Evolutionary conservation across 2,329 filamentous ascomycete species (phyloP).

Genomic region (Diaporthe velutina): DNA sequence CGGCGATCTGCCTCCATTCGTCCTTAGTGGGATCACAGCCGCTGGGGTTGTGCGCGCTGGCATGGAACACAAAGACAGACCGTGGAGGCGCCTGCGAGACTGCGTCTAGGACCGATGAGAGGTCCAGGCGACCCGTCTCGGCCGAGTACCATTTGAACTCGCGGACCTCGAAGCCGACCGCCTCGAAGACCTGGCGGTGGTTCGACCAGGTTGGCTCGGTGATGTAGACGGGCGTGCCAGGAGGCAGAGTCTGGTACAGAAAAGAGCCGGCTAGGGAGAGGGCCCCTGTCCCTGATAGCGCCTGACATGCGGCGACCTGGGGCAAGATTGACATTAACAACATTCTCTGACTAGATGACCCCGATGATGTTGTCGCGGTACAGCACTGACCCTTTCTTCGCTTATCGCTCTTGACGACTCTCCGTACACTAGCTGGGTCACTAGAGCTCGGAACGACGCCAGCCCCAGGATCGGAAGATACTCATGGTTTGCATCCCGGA

Average conservation of each 20-base stretch:
- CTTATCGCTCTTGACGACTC: conserved; percentile 41
- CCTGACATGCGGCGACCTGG: conserved; percentile 44
- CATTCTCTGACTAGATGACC: too few species aligned
- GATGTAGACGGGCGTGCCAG: conserved; percentile 50
- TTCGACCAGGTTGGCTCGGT: conserved; percentile 58
- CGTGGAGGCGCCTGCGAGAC: conserved; percentile 45
- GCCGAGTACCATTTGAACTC: conserved; percentile 54
- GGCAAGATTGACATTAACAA: neutral
- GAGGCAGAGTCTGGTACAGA: conserved; percentile 44
- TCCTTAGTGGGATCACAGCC: conserved; percentile 53
- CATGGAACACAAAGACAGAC: conserved; percentile 52
- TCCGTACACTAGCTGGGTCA: conserved; percentile 48
- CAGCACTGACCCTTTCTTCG: conserved; percentile 47
- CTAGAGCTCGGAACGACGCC: conserved; percentile 47
- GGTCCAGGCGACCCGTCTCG: conserved; percentile 49
- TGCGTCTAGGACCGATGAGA: conserved; percentile 45
- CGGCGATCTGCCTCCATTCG: conserved; percentile 48
- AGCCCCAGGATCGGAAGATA: conserved; percentile 54
- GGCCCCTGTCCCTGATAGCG: conserved; percentile 56
- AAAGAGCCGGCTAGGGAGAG: conserved; percentile 51
- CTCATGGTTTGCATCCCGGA: conserved; percentile 48
- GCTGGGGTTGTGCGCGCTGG: conserved; percentile 58
- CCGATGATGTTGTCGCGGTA: neutral
- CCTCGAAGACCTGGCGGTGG: conserved; percentile 52
- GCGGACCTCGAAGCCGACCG: conserved; percentile 49